Conservation (phyloP, 2,329 filamentous ascomycete genomes). For the Aspergillus sp. region DNA sequence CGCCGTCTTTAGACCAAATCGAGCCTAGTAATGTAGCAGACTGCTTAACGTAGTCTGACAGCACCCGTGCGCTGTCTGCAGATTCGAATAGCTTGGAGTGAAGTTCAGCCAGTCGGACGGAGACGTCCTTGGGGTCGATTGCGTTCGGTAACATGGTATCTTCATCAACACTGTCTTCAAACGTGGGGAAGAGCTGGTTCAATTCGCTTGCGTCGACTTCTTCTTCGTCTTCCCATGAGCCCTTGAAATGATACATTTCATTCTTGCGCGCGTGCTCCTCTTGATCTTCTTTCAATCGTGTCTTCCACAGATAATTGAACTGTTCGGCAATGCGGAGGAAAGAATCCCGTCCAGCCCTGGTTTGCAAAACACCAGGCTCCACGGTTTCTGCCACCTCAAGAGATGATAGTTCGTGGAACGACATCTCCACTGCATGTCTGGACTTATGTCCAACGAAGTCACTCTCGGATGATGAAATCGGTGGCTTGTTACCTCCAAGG, state of each 20-base stretch:
- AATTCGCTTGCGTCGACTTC: constrained; percentile 76
- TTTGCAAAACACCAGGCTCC: constrained; percentile 44
- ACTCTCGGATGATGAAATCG: constrained; percentile 21
- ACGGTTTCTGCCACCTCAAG: constrained; percentile 40
- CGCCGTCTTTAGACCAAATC: constrained; percentile 33
- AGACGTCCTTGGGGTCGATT: constrained; percentile 57
- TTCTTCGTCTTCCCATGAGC: constrained; percentile 75
- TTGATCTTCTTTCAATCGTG: constrained; percentile 75
- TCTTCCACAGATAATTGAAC: constrained; percentile 81
- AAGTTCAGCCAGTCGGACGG: constrained; percentile 64
- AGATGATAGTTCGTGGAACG: constrained; percentile 44
- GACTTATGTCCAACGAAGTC: constrained; percentile 13
- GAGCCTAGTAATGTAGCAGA: constrained; percentile 41
- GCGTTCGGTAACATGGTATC: constrained; percentile 32
- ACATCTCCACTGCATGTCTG: constrained; percentile 38
- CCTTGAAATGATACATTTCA: constrained; percentile 82
- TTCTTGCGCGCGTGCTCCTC: constrained; percentile 73
- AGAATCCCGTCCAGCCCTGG: constrained; percentile 52
- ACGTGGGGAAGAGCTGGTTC: constrained; percentile 79
- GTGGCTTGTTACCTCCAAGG: constrained; percentile 36
- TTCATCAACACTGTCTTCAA: constrained; percentile 59
- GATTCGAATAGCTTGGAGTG: constrained; percentile 56
- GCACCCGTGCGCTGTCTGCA: constrained; percentile 32
- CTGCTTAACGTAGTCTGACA: constrained; percentile 42
- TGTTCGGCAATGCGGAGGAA: constrained; percentile 70